phyloP scores from a whole-genome alignment of 345 rosid species.

The Lumnitzera racemosa region DNA sequence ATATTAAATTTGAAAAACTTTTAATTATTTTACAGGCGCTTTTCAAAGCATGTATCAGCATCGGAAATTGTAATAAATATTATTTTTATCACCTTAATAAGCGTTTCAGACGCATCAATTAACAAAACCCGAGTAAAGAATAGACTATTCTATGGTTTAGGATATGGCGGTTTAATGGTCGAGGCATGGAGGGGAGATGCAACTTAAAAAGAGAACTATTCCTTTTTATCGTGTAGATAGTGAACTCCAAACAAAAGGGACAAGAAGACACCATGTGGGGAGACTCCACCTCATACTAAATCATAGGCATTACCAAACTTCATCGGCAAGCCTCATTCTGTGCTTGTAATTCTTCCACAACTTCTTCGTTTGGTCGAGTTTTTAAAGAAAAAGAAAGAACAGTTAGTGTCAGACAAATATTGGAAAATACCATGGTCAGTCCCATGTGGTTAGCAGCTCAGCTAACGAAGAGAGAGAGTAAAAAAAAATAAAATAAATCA shows the following conservation, averaged over 20 bases:
- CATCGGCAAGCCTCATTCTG: constrained; percentile 30
- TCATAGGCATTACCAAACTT: constrained; percentile 9
- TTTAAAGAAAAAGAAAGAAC: constrained; percentile 7
- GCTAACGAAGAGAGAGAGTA: constrained; percentile 9
- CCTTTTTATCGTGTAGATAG: constrained; percentile 6
- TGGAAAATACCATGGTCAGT: constrained; percentile 1
- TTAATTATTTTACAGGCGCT: no score
- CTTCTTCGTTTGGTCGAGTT: constrained; percentile 13
- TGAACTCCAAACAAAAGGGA: constrained; percentile 67
- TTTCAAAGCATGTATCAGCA: no score
- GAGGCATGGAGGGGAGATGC: no score
- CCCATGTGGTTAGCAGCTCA: constrained; percentile 65
- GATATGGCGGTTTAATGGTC: no score
- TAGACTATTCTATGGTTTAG: no score
- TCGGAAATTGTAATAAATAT: no score
- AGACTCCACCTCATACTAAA: constrained; percentile 25
- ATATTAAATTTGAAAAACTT: no score
- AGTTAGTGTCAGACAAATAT: constrained; percentile 9
- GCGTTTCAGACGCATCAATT: no score
- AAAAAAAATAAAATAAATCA: neutral
- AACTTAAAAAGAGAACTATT: no score
- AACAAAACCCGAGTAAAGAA: no score
- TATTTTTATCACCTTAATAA: no score
- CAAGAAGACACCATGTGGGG: constrained; percentile 60
- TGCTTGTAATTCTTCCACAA: constrained; percentile 14